Evolutionary conservation across 495 filamentous ascomycete genomes (phyloP), one percentile per base, ranked within the genome.

Genomic region (Penicillium malachiteum): DNA sequence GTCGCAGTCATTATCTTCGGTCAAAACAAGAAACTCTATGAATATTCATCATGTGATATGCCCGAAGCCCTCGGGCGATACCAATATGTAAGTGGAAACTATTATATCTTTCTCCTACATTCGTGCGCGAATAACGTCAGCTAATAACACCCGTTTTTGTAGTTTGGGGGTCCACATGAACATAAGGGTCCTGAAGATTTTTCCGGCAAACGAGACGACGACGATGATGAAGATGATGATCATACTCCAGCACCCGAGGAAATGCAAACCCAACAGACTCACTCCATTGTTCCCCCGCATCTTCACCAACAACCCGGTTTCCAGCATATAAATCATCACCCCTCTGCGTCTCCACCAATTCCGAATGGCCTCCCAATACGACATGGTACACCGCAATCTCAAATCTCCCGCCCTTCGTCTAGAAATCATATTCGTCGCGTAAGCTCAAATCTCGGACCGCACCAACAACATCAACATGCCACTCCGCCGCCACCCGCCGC

Each of bases 1-100:
- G 93, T 98, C 60, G 94, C 95, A 26, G 94, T 98, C 55, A 92
- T 98, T 62, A 97, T 98, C 61, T 97, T 97, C 68, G 92, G 92
- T 60, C 89, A 88, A 71, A 97, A 97, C 73, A 97, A 97, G 79
- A 96, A 97, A 73, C 81, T 98, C 32, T 96, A 97, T 75, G 90
- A 98, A 73, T 98, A 94, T 68, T 97, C 91, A 38, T 97, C 94
- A 30, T 79, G 83, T 63, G 90, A 97, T 69, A 96, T 98, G 81
- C 87, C 87, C 63, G 91, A 97, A 48, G 88, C 92, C 34, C 80
- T 97, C 44, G 82, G 81, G 30, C 82, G 90, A 64, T 96, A 95
- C 71, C 86, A 90, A 81, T 96, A 89, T 72, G 93, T 96, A 78
- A 34, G 91, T 84, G 52, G 46, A 47, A 30, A 52, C 48, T 46